A percentile compares a stretch with the other conserved stretches of the same genome.
Evolutionary conservation across 176 grass and related monocot species (phyloP).

Genomic region (Musa acuminata): DNA sequence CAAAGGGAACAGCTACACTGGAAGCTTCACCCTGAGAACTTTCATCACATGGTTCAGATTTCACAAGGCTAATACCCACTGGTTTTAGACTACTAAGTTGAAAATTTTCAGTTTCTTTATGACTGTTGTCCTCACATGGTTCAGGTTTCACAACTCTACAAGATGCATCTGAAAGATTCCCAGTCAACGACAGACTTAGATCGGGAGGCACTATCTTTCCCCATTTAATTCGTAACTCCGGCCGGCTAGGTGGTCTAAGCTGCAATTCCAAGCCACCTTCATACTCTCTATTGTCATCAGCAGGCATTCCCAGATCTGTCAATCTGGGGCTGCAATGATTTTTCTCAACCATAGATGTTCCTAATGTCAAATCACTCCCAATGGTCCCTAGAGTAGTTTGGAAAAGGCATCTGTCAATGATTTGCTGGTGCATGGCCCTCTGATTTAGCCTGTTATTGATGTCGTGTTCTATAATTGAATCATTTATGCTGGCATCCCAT

Average conservation of each 20-base stretch:
- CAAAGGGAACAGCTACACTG: neutral
- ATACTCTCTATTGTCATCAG: conserved; percentile 5
- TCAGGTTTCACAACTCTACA: neutral
- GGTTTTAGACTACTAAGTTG: neutral
- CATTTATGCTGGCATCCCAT: conserved; percentile 10
- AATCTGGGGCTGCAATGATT: neutral
- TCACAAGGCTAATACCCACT: neutral
- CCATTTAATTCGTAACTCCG: conserved; percentile 32
- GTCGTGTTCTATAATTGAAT: neutral
- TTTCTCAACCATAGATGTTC: neutral
- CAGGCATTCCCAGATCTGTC: neutral
- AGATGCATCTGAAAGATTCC: conserved; percentile 19
- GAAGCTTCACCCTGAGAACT: neutral
- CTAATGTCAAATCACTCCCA: too few relatives aligned
- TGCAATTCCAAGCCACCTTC: conserved; percentile 30
- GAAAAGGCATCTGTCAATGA: too few relatives aligned
- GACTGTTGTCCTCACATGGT: neutral
- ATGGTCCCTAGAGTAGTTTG: too few relatives aligned
- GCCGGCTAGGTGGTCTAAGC: conserved; percentile 28
- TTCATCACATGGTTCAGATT: conserved; percentile 18
- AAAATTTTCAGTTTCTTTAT: neutral
- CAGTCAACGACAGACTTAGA: conserved; percentile 17
- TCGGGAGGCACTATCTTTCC: conserved; percentile 17
- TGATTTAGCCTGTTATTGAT: too few relatives aligned
- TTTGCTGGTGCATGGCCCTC: too few relatives aligned